Conservation (phyloP, 495 filamentous ascomycete genomes). For the Aspergillus ellipticus region DNA sequence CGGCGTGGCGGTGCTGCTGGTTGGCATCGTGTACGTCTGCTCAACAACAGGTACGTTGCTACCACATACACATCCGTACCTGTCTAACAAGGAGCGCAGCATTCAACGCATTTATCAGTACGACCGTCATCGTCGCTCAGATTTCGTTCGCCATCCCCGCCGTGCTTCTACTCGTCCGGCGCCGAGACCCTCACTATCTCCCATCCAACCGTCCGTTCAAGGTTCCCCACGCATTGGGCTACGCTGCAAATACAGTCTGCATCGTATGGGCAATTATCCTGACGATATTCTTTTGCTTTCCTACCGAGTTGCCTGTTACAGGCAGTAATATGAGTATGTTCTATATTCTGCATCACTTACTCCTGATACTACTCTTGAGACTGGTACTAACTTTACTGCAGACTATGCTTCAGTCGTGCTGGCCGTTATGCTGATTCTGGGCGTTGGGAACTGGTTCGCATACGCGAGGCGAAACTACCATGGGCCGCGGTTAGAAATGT, state of each 20-base stretch:
- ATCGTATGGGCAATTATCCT: constrained; percentile 18
- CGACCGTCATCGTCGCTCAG: constrained; percentile 24
- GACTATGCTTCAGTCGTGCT: constrained; percentile 32
- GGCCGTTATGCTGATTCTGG: constrained; percentile 24
- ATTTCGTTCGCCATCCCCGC: constrained; percentile 28
- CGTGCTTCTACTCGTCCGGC: constrained; percentile 16
- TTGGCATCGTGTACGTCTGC: constrained; percentile 29
- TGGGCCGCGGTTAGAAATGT: constrained; percentile 27
- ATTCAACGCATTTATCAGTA: constrained; percentile 30
- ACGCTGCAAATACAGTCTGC: constrained; percentile 15
- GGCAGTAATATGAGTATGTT: constrained; percentile 28
- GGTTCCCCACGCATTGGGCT: constrained; percentile 18
- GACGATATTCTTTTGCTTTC: constrained; percentile 26
- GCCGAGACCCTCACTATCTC: constrained; percentile 13
- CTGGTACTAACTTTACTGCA: neutral
- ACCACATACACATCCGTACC: neutral
- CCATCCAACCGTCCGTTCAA: constrained; percentile 14
- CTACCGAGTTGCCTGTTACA: constrained; percentile 18
- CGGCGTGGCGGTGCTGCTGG: constrained; percentile 19
- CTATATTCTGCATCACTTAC: neutral
- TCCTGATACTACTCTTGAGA: constrained; percentile 3
- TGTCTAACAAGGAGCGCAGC: constrained; percentile 9
- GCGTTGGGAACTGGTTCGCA: constrained; percentile 23
- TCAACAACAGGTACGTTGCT: constrained; percentile 23
- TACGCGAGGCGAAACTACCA: constrained; percentile 28